A percentile compares a stretch with the other conserved stretches of the same genome.
Conservation (phyloP, 1,284 basidiomycete genomes). For the Puccinia brachypodii region DNA sequence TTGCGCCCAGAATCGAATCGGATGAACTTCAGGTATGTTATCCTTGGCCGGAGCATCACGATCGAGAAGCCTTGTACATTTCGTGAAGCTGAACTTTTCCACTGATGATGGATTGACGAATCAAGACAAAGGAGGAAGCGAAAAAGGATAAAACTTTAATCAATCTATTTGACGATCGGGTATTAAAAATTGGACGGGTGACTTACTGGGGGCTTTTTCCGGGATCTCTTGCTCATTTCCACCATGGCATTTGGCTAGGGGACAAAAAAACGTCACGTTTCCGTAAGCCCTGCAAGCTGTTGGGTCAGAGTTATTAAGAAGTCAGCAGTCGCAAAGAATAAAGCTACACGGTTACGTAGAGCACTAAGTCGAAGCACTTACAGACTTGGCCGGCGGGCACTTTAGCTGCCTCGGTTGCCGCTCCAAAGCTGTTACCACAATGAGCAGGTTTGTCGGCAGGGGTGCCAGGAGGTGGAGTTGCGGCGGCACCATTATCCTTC, state of each 20-base stretch:
- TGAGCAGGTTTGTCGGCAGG: background rate
- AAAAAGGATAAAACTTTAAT: background rate
- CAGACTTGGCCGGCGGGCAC: background rate
- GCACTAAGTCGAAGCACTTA: no score
- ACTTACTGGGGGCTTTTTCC: background rate
- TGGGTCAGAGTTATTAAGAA: no score
- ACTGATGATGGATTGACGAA: background rate
- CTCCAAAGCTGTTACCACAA: background rate
- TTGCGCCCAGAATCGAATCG: background rate
- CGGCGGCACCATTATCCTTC: no score
- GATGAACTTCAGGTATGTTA: background rate
- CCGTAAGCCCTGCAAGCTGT: background rate
- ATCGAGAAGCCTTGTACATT: background rate
- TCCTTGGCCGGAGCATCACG: background rate
- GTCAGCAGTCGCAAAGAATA: background rate
- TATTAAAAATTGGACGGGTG: no score
- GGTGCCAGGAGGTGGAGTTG: background rate
- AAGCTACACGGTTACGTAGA: no score
- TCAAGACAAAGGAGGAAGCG: background rate
- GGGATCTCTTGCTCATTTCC: background rate
- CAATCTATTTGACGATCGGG: background rate
- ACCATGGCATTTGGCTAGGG: background rate
- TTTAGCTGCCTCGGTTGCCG: background rate
- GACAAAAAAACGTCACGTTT: background rate
- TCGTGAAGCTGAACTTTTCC: background rate